Evolutionary conservation across 2,329 filamentous ascomycete species (phyloP).

Genomic region (Daldinia sp.): DNA sequence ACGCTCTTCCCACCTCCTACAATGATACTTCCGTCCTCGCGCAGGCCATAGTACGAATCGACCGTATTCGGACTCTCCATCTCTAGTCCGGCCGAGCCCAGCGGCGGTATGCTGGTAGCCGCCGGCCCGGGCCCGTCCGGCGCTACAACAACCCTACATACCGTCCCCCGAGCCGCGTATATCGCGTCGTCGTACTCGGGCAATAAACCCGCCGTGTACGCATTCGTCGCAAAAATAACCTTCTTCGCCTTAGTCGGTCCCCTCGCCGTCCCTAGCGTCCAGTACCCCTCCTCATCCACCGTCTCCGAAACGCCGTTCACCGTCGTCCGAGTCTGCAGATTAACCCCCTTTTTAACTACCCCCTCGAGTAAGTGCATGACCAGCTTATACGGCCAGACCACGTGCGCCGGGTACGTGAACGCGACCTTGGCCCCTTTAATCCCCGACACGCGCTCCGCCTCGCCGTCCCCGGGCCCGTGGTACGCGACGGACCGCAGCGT

Average conservation of each 20-base stretch:
- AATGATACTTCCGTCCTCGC: slow-evolving; percentile 59
- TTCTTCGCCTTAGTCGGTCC: slow-evolving; percentile 65
- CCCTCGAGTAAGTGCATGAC: slow-evolving; percentile 46
- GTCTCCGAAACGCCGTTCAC: slow-evolving; percentile 42
- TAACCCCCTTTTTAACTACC: slow-evolving; percentile 36
- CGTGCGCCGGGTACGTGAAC: slow-evolving; percentile 49
- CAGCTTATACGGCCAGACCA: slow-evolving; percentile 50
- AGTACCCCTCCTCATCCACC: slow-evolving; percentile 49
- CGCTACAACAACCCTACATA: slow-evolving; percentile 30
- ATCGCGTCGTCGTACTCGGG: slow-evolving; percentile 71
- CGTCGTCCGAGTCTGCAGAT: slow-evolving; percentile 49
- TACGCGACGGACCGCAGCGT: slow-evolving; percentile 40
- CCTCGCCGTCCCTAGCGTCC: slow-evolving; percentile 64
- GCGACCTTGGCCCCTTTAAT: slow-evolving; percentile 52
- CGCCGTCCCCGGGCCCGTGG: slow-evolving; percentile 31
- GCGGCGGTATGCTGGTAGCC: slow-evolving; percentile 1
- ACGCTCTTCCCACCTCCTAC: slow-evolving; percentile 52
- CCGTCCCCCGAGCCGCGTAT: slow-evolving; percentile 68
- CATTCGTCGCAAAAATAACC: slow-evolving; percentile 75
- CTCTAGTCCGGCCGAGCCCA: slow-evolving; percentile 24
- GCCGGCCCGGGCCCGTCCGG: background rate
- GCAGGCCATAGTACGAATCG: slow-evolving; percentile 47
- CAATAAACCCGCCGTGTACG: slow-evolving; percentile 71
- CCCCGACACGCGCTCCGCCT: slow-evolving; percentile 47
- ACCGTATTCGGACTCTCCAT: slow-evolving; percentile 32